A percentile compares a stretch with the other conserved stretches of the same genome.
These are phyloP conservation scores for Typha latifolia DNA, from an alignment of 176 grass and related monocot genomes.

Conservation along the genomic window DNA sequence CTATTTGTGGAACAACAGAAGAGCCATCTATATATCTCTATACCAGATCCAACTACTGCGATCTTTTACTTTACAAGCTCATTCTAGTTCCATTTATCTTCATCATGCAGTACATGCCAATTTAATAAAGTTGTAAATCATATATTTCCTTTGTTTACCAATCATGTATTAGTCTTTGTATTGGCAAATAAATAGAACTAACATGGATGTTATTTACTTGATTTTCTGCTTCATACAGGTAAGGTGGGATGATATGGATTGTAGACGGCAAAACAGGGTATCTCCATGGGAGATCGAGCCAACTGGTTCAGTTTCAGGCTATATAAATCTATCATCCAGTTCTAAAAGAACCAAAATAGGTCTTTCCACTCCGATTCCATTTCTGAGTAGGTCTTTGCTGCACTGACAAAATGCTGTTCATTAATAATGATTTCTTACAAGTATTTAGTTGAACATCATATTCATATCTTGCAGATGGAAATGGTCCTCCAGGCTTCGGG, in stretches of 20 bases:
- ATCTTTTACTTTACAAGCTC: background rate
- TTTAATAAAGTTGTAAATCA: no score
- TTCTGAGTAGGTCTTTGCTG: constrained; percentile 26
- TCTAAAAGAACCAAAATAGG: constrained; percentile 68
- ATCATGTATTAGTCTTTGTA: background rate
- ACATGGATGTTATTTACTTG: constrained; percentile 1
- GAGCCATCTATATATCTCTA: no score
- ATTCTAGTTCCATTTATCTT: background rate
- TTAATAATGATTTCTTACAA: background rate
- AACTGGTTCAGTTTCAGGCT: constrained; percentile 34
- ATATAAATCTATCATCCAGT: constrained; percentile 30
- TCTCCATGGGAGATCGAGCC: constrained; percentile 89
- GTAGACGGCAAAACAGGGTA: constrained; percentile 47
- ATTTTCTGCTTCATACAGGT: constrained; percentile 44
- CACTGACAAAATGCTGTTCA: background rate
- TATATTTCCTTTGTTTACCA: background rate
- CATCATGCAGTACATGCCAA: background rate
- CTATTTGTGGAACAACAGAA: no score
- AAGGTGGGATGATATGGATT: constrained; percentile 59
- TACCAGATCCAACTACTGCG: background rate
- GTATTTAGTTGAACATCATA: constrained; percentile 7
- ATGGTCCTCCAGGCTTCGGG: constrained; percentile 40
- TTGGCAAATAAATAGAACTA: background rate
- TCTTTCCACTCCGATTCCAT: constrained; percentile 32
- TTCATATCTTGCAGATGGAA: constrained; percentile 55